Base-by-base conservation (phyloP, 1,139 yeast species). In the Pichia terricola region DNA sequence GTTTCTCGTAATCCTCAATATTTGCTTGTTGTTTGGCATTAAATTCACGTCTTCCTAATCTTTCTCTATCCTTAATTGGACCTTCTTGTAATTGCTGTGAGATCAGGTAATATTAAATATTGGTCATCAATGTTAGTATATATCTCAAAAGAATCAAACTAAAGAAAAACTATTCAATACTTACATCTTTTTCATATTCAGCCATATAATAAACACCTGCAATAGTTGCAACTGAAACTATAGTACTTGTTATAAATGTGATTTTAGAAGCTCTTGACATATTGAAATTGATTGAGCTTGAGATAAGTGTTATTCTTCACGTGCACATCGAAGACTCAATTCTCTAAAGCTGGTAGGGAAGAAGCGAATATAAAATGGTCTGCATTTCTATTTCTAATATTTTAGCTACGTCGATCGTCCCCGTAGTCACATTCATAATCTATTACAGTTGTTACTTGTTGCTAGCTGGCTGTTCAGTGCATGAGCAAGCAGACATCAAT, bases 1-100 rank as follows among this genome's bases (percentile, higher is more conserved):
- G 96, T 49, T 79, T 73, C 49, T 75, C 79, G 61, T 88, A 94
- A 54, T 88, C 96, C 40, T 72, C 67, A 44, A 76, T 73, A 57
- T 91, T 84, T 44, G 75, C 75, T 50, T 59, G 57, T 51, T 72
- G 76, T 53, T 68, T 67, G 48, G 66, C 50, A 51, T 68, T 59
- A 57, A 58, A 44, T 8, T 61, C 61, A 38, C 62, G 51, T 40
- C 49, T 53, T 28, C 55, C 55, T 5, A 61, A 40, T 41, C 66
- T 55, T 28, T 49, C 59, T 3, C 61, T 61, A 41, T 62, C 66
- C 41, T 61, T 62, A 22, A 62, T 54, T 7, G 66, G 66, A 1
- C 66, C 66, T 34, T 48, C 54, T 53, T 61, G 62, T 27, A 62
- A 43, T 26, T 62, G 59, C 65, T 61, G 28, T 26, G 22, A 16